Evolutionary conservation across 768 basidiomycete species (phyloP), one percentile per base, ranked within the genome.

Genomic region (Boletus rubroflammeus): DNA sequence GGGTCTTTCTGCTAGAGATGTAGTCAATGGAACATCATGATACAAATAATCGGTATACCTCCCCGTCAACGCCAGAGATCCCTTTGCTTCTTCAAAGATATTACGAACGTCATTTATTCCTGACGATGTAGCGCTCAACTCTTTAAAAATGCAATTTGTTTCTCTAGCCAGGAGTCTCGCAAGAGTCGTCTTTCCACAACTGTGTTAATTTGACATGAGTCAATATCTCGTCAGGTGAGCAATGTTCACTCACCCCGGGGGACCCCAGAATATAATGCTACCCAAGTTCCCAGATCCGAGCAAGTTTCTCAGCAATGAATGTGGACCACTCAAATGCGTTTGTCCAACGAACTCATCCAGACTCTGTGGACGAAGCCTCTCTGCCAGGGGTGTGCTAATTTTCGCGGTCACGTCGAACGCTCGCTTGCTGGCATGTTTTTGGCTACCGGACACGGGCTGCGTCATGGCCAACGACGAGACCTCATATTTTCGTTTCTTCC

Each of bases 71-170:
- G 78, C 76, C 47, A 92, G 76, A 9, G 76, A 70, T 42, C 78
- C 78, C 65, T 82, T 86, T 3, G 92, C 91, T 62, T 90, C 86
- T 57, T 90, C 88, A 50, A 90, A 85, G 1, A 88, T 74, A n/a
- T 75, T 73, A 36, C 86, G 78, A 9, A 93, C 82, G 39, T 94
- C 89, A 48, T 80, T 81, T 15, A 86, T 81, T 3, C 82, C 82
- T 3, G 79, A 78, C 26, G 75, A 80, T 0, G 89, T 89, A n/a
- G 88, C 88, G 63, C 85, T 86, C 21, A 92, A 70, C 62, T 93
- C 91, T 59, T 83, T 88, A 67, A 90, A 89, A 11, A 79, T 72
- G 14, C 81, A 80, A 58, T 82, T 73, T 1, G 81, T 76, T 47
- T 76, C 75, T 41, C 73, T 75, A 0, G 89, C 87, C 9, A 93